A percentile compares a stretch with the other conserved stretches of the same genome.
Conservation (phyloP, 345 rosid species). For the Linum trigynum region DNA sequence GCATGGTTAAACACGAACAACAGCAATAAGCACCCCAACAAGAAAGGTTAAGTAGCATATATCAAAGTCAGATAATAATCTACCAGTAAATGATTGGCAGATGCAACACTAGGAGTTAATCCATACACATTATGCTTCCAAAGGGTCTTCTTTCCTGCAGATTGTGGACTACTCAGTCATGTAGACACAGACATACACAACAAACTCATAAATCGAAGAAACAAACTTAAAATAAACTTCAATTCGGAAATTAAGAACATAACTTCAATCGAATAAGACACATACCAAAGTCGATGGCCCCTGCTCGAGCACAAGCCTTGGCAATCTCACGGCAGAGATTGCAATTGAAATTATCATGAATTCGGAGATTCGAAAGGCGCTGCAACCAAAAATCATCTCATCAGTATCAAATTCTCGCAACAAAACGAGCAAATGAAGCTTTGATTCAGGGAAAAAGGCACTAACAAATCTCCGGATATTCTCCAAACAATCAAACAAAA, state of each 20-base stretch:
- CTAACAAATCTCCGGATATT: conserved; percentile 74
- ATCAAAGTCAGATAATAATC: neutral
- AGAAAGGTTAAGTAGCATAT: neutral
- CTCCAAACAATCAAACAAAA: conserved; percentile 52
- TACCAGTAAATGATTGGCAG: conserved; percentile 83
- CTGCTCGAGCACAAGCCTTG: conserved; percentile 61
- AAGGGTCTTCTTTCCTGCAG: conserved; percentile 66
- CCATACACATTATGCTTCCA: conserved; percentile 80
- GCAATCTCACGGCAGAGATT: conserved; percentile 76
- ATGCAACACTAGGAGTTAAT: conserved; percentile 57
- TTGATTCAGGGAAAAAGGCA: conserved; percentile 6
- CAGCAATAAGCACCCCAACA: conserved; percentile 10
- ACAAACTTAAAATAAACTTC: neutral
- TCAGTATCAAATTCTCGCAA: neutral
- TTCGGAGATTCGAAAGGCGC: conserved; percentile 75
- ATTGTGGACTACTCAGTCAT: neutral
- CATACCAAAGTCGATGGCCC: conserved; percentile 72
- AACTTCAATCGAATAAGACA: neutral
- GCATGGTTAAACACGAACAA: neutral
- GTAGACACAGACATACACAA: neutral
- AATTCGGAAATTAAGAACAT: no score
- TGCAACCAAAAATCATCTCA: conserved; percentile 27
- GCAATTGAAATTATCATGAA: conserved; percentile 69
- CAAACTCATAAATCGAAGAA: neutral
- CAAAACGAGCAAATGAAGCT: conserved; percentile 1